Percentiles rank a stretch among this genome's conserved stretches.
Conservation (phyloP, 176 grass and related monocot genomes). For the Themeda triandra region DNA sequence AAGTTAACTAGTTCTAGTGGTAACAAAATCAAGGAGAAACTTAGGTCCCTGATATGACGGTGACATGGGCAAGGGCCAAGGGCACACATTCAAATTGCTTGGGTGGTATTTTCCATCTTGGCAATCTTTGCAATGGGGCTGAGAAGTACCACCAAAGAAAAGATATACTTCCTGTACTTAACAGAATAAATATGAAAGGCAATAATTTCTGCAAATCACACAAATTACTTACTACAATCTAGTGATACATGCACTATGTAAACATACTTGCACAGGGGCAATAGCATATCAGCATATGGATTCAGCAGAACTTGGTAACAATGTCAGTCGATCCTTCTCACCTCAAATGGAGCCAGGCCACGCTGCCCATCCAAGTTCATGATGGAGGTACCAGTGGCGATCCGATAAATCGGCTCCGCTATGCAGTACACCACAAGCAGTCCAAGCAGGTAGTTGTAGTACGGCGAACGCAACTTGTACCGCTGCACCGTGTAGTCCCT, state of each 20-base stretch:
- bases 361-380: constrained; percentile 82
- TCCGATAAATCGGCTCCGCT: constrained; percentile 57
- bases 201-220: not conserved
- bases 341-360: constrained; percentile 86
- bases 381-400: constrained; percentile 61
- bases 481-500: constrained; percentile 72
- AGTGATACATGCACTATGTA: not conserved
- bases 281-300: not conserved
- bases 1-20: not conserved
- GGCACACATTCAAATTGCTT: not conserved
- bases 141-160: not conserved
- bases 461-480: constrained; percentile 52
- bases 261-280: not conserved
- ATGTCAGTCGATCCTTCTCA: constrained; percentile 8
- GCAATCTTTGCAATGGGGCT: not conserved
- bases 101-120: not conserved
- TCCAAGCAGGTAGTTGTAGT: constrained; percentile 79
- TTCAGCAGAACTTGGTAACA: not conserved
- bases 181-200: not conserved
- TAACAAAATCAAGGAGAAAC: constrained; percentile 13
- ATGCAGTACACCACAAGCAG: constrained; percentile 55
- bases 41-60: not conserved
- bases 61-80: not conserved
- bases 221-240: not conserved
- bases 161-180: not conserved